phyloP scores from a whole-genome alignment of 768 basidiomycete species.

The Trichaptum fuscoviolaceum region DNA sequence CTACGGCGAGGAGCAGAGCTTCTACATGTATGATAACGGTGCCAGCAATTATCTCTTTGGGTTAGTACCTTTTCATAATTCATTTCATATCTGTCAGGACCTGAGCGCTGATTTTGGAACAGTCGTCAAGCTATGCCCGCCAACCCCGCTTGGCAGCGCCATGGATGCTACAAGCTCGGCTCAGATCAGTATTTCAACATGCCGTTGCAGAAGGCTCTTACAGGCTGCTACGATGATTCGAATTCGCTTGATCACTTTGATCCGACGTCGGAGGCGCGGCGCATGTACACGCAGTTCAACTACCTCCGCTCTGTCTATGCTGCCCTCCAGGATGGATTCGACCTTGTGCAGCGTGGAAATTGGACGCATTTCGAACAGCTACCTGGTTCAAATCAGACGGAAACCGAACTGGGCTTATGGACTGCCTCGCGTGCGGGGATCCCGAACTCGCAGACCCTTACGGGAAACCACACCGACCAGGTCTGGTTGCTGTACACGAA shows the following conservation, averaged over 20 bases:
- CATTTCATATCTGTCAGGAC: slow-evolving; percentile 4
- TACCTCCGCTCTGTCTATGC: slow-evolving; percentile 63
- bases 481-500: slow-evolving; percentile 87
- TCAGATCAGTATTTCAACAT: slow-evolving; percentile 94
- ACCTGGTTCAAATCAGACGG: slow-evolving; percentile 79
- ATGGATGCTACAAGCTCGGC: slow-evolving; percentile 88
- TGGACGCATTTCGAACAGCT: slow-evolving; percentile 77
- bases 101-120: slow-evolving; percentile 8
- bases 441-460: slow-evolving; percentile 50
- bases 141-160: slow-evolving; percentile 84
- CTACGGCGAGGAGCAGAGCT: slow-evolving; percentile 91
- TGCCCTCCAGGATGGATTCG: slow-evolving; percentile 80
- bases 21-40: slow-evolving; percentile 84
- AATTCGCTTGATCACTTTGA: slow-evolving; percentile 94
- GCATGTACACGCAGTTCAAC: slow-evolving; percentile 68
- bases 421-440: slow-evolving; percentile 69
- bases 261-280: slow-evolving; percentile 73
- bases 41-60: slow-evolving; percentile 90
- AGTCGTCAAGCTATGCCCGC: slow-evolving; percentile 91
- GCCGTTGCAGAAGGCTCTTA: slow-evolving; percentile 69
- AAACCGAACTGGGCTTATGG: slow-evolving; percentile 87
- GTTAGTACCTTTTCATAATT: slow-evolving; percentile 32
- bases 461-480: slow-evolving; percentile 55
- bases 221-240: slow-evolving; percentile 88
- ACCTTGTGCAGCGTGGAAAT: slow-evolving; percentile 78